These are phyloP conservation scores for Suhomyces kilbournensis DNA, from an alignment of 805 yeast genomes.

Conservation along the genomic window DNA sequence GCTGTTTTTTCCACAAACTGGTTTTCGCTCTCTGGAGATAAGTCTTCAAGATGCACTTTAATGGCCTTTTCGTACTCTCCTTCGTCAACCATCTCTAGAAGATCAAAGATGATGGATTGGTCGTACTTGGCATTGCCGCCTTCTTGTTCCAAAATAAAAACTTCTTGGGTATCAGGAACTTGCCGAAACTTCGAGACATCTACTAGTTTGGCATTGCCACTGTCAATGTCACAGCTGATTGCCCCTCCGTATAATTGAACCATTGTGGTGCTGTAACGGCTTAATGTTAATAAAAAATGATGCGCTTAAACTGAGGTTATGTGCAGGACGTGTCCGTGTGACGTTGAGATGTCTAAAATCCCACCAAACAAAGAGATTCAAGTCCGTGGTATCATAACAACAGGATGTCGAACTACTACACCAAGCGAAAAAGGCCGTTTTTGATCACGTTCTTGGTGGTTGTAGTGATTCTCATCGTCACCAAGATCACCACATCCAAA, in stretches of 20 bases:
- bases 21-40: constrained; percentile 30
- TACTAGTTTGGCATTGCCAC: constrained; percentile 38
- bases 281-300: neutral
- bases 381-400: neutral
- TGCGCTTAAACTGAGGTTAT: neutral
- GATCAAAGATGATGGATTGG: constrained; percentile 61
- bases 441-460: constrained; percentile 26
- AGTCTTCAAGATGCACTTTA: constrained; percentile 53
- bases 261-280: constrained; percentile 1
- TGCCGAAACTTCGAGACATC: constrained; percentile 81
- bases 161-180: constrained; percentile 94
- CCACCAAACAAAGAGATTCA: neutral
- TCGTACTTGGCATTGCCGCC: constrained; percentile 31
- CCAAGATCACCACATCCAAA: constrained; percentile 26
- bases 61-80: constrained; percentile 41
- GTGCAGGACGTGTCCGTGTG: neutral
- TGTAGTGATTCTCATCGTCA: constrained; percentile 20
- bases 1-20: constrained; percentile 8
- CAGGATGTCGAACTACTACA: constrained; percentile 15
- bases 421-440: constrained; percentile 24
- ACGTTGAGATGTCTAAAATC: neutral
- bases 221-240: constrained; percentile 38
- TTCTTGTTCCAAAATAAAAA: constrained; percentile 53
- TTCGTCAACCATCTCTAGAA: constrained; percentile 51
- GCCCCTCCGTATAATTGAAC: constrained; percentile 73